Conservation (phyloP, 176 grass and related monocot genomes). For the Coix lacrymajobi region DNA sequence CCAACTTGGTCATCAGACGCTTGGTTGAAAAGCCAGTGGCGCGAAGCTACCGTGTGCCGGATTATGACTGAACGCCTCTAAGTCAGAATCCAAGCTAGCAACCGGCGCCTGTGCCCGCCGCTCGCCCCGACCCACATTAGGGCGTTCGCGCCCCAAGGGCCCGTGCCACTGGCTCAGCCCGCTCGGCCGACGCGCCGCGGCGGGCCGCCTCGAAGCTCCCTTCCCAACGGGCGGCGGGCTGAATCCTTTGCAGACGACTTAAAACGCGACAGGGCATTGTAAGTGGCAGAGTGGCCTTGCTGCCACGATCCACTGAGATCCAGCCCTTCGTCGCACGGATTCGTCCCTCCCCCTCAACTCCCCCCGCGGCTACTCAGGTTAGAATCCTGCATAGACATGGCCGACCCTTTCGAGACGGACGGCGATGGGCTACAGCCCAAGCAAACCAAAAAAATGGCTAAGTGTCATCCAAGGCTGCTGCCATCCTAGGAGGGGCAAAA, state of each 20-base stretch:
- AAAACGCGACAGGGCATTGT: constrained; percentile 54
- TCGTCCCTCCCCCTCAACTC: constrained; percentile 24
- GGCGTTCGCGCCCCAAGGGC: constrained; percentile 23
- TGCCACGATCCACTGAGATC: constrained; percentile 64
- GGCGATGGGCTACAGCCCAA: too few relatives aligned
- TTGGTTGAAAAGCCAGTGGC: constrained; percentile 32
- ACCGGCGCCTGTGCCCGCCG: constrained; percentile 15
- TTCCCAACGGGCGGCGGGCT: constrained; percentile 32
- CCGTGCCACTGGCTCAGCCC: constrained; percentile 3
- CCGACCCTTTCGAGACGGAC: too few relatives aligned
- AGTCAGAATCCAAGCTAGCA: constrained; percentile 64
- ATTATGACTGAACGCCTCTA: constrained; percentile 60
- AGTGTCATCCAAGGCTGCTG: too few relatives aligned
- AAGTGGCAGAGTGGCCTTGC: constrained; percentile 65
- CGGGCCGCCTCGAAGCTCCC: constrained; percentile 19
- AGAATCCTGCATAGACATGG: too few relatives aligned
- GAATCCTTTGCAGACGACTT: constrained; percentile 67
- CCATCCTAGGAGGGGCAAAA: too few relatives aligned
- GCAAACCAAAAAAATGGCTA: too few relatives aligned
- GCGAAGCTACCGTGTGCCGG: constrained; percentile 50
- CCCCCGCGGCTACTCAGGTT: too few relatives aligned
- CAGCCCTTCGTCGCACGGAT: constrained; percentile 17
- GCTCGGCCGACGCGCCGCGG: neutral
- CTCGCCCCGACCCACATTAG: constrained; percentile 12
- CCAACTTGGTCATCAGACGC: too few relatives aligned